Percentiles rank a stretch among this genome's conserved stretches.
These are phyloP conservation scores for Hypoxylon sp. DNA, from an alignment of 2,329 filamentous ascomycete genomes.

Conservation along the genomic window DNA sequence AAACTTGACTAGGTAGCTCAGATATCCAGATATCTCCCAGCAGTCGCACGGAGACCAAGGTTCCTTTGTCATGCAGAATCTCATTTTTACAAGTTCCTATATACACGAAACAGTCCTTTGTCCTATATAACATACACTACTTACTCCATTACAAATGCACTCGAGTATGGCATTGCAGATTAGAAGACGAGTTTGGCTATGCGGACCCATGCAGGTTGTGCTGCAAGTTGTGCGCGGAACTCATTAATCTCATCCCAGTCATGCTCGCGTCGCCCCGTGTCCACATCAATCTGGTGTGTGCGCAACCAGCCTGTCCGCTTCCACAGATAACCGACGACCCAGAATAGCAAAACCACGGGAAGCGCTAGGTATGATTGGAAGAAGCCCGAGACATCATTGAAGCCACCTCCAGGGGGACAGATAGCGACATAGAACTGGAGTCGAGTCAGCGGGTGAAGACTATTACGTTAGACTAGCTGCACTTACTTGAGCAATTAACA, in stretches of 20 bases:
- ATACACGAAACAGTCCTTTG: slow-evolving; percentile 2
- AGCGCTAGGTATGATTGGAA: slow-evolving; percentile 69
- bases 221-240: slow-evolving; percentile 61
- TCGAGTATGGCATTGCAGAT: not conserved
- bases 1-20: not conserved
- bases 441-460: slow-evolving; percentile 21
- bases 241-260: slow-evolving; percentile 73
- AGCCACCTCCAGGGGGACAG: slow-evolving; percentile 49
- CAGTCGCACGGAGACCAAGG: not conserved
- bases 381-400: slow-evolving; percentile 62
- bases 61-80: not conserved
- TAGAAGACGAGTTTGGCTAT: slow-evolving; percentile 54
- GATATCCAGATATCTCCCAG: not conserved
- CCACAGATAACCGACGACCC: slow-evolving; percentile 72
- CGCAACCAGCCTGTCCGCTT: slow-evolving; percentile 73
- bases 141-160: slow-evolving; percentile 1
- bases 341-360: slow-evolving; percentile 69
- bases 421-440: slow-evolving; percentile 64
- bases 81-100: slow-evolving; percentile 31
- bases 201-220: slow-evolving; percentile 64
- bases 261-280: slow-evolving; percentile 73
- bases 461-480: not conserved
- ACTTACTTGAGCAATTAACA: slow-evolving; percentile 68
- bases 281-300: slow-evolving; percentile 75
- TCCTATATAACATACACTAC: not conserved